Evolutionary conservation across 192 early-diverging fungal species (phyloP).

Genomic region (Jimgerdemannia flammicorona): DNA sequence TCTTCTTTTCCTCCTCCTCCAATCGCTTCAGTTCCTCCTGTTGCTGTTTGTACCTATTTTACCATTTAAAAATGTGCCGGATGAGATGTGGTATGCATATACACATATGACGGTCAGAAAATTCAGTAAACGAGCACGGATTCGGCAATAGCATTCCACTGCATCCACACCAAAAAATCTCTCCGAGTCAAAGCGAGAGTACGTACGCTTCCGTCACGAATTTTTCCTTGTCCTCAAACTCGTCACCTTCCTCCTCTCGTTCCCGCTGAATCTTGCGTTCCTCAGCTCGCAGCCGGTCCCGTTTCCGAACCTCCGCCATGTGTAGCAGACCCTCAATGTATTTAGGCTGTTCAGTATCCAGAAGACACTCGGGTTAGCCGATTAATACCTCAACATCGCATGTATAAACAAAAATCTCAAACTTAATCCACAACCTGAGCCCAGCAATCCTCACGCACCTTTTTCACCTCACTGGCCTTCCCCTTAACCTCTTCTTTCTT

Average conservation of each 20-base stretch:
- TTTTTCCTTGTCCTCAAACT: conserved; percentile 73
- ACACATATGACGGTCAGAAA: neutral
- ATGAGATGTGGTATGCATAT: conserved; percentile 1
- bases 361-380: conserved; percentile 8
- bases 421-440: neutral
- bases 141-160: too few species aligned
- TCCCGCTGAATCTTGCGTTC: conserved; percentile 68
- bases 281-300: conserved; percentile 63
- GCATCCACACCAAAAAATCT: too few species aligned
- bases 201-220: conserved; percentile 74
- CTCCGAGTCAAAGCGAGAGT: conserved; percentile 8
- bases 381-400: conserved; percentile 21
- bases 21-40: conserved; percentile 58
- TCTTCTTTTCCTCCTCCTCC: conserved; percentile 57
- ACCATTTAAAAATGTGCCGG: too few species aligned
- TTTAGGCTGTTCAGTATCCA: conserved; percentile 39
- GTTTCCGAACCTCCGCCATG: conserved; percentile 64
- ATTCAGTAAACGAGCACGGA: too few species aligned
- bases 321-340: conserved; percentile 62
- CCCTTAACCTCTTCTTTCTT: conserved; percentile 48
- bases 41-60: conserved; percentile 30
- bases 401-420: too few species aligned
- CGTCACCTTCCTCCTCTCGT: conserved; percentile 65
- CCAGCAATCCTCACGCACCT: conserved; percentile 23
- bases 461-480: conserved; percentile 16